Percentiles rank a stretch among this genome's conserved stretches.
phyloP scores from a whole-genome alignment of 192 early-diverging fungal species.

The Umbelopsis vinacea region DNA sequence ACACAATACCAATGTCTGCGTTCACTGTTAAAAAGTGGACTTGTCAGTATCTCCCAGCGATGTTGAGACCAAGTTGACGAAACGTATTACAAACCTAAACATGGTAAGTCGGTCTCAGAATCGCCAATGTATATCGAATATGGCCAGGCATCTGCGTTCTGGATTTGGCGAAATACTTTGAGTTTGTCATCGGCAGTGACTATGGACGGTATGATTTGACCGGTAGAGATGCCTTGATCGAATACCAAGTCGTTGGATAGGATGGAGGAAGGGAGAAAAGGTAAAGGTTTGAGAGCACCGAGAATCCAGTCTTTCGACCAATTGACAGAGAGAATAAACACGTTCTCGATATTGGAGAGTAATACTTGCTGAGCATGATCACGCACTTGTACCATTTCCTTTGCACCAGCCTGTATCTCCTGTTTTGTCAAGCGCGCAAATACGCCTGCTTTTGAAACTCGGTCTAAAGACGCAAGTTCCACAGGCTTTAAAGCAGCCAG shows the following conservation, averaged over 20 bases:
- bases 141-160: not conserved
- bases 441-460: constrained; percentile 2
- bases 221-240: constrained; percentile 11
- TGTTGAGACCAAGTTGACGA: not conserved
- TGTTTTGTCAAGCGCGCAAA: constrained; percentile 1
- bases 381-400: not conserved
- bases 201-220: constrained; percentile 19
- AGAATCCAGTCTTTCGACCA: constrained; percentile 42
- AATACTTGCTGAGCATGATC: not conserved
- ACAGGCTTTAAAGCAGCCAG: not conserved
- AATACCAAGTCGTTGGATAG: constrained; percentile 26
- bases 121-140: constrained; percentile 32
- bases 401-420: constrained; percentile 1
- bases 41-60: not conserved
- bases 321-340: constrained; percentile 26
- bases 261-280: not conserved
- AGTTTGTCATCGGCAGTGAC: constrained; percentile 25
- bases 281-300: constrained; percentile 5
- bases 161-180: not conserved
- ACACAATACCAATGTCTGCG: constrained; percentile 26
- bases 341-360: not conserved
- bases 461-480: not conserved
- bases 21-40: not conserved
- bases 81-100: constrained; percentile 22
- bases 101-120: constrained; percentile 22